phyloP scores from a whole-genome alignment of 2,329 filamentous ascomycete species.

The Aphanoascus verrucosus region DNA sequence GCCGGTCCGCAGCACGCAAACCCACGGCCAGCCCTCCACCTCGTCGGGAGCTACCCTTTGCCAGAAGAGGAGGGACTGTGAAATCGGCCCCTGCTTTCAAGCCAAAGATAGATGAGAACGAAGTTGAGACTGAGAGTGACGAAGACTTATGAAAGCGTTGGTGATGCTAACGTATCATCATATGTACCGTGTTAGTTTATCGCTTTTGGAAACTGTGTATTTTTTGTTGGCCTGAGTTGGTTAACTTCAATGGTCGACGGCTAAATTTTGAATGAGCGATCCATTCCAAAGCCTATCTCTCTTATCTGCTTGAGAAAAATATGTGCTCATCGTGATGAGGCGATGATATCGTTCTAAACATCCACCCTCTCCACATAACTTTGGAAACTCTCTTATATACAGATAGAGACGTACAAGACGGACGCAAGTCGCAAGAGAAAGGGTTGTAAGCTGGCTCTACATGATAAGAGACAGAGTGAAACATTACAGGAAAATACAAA shows the following conservation, averaged over 20 bases:
- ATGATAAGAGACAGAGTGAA: conserved; percentile 16
- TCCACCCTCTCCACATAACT: background rate
- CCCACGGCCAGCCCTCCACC: conserved; percentile 26
- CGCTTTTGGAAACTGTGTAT: no score
- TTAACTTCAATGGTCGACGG: no score
- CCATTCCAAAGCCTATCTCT: background rate
- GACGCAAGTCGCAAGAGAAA: background rate
- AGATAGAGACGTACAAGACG: conserved; percentile 3
- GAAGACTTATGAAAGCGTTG: conserved; percentile 29
- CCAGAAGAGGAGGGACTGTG: conserved; percentile 16
- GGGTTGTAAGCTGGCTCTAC: conserved; percentile 21
- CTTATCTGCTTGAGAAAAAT: background rate
- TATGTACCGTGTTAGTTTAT: background rate
- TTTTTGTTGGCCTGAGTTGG: no score
- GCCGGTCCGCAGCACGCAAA: background rate
- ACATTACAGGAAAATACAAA: conserved; percentile 18
- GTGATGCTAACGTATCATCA: background rate
- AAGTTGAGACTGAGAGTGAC: conserved; percentile 28
- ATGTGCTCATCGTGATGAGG: background rate
- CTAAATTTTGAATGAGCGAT: background rate
- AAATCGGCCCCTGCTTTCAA: conserved; percentile 8
- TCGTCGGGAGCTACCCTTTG: conserved; percentile 35
- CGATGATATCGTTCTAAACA: background rate
- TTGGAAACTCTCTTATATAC: conserved; percentile 11
- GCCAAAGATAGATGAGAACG: conserved; percentile 12